These are phyloP conservation scores for Candida coquimbonensis DNA, from an alignment of 805 yeast genomes.

Conservation along the genomic window DNA sequence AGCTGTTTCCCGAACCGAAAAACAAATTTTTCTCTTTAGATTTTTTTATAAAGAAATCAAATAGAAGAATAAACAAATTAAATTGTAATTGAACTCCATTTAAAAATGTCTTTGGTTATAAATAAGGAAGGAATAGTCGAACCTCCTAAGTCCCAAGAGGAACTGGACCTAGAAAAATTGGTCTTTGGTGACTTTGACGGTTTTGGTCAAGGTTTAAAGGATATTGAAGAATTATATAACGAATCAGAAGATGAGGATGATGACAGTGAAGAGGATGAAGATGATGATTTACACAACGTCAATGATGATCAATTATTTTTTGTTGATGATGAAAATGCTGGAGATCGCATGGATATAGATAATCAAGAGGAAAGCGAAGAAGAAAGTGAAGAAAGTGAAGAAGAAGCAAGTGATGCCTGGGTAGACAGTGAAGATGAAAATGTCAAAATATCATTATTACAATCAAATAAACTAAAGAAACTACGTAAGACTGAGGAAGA, in stretches of 20 bases:
- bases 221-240: slow-evolving; percentile 44
- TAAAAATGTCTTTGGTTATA: slow-evolving; percentile 1
- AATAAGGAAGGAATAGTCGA: slow-evolving; percentile 12
- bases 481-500: slow-evolving; percentile 58
- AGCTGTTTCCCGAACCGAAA: slow-evolving; percentile 1
- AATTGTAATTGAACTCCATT: too few relatives aligned
- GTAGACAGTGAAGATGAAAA: slow-evolving; percentile 86
- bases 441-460: slow-evolving; percentile 49
- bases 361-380: slow-evolving; percentile 17
- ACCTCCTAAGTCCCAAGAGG: slow-evolving; percentile 82
- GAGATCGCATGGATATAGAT: slow-evolving; percentile 30
- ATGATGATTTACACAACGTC: slow-evolving; percentile 27
- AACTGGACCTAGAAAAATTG: slow-evolving; percentile 65
- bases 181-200: slow-evolving; percentile 87
- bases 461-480: slow-evolving; percentile 59
- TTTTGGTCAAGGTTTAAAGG: slow-evolving; percentile 56
- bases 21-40: not conserved
- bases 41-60: not conserved
- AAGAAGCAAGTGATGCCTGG: slow-evolving; percentile 55
- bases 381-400: slow-evolving; percentile 3
- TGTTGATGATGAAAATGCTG: slow-evolving; percentile 39
- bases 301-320: slow-evolving; percentile 48
- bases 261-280: slow-evolving; percentile 37
- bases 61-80: not conserved
- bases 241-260: slow-evolving; percentile 25